Conservation (phyloP, 2,329 filamentous ascomycete species). For the Uncinocarpus reesii region DNA sequence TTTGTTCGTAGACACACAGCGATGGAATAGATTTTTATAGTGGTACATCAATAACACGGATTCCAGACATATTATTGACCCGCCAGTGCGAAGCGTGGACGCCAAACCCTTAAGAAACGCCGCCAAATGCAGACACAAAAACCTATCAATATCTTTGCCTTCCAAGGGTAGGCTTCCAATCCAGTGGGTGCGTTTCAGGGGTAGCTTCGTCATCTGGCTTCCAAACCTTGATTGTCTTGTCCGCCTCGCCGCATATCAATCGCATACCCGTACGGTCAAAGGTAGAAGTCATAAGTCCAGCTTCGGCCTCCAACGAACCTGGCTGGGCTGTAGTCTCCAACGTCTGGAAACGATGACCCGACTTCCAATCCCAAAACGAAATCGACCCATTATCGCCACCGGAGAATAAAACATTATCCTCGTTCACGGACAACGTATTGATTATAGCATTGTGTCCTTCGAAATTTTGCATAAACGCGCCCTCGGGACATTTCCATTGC, state of each 20-base stretch:
- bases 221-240: slow-evolving; percentile 99
- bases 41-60: no score
- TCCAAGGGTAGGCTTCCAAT: slow-evolving; percentile 77
- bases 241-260: slow-evolving; percentile 86
- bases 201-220: slow-evolving; percentile 86
- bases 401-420: slow-evolving; percentile 89
- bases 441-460: slow-evolving; percentile 94
- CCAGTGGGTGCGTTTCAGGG: slow-evolving; percentile 77
- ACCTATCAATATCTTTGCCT: slow-evolving; percentile 58
- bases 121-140: slow-evolving; percentile 12
- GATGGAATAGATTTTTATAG: background rate
- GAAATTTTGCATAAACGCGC: slow-evolving; percentile 98
- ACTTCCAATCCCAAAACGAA: slow-evolving; percentile 99
- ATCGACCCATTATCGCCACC: slow-evolving; percentile 94
- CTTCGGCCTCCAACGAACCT: slow-evolving; percentile 84
- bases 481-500: slow-evolving; percentile 98
- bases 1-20: background rate
- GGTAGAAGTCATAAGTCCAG: slow-evolving; percentile 85
- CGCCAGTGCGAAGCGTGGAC: background rate
- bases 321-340: slow-evolving; percentile 89
- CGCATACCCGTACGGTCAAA: slow-evolving; percentile 84
- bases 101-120: slow-evolving; percentile 8
- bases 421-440: slow-evolving; percentile 85
- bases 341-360: slow-evolving; percentile 80
- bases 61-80: no score